These are phyloP conservation scores for Vigna unguiculata DNA, from an alignment of 306 rosid species.

Conservation along the genomic window DNA sequence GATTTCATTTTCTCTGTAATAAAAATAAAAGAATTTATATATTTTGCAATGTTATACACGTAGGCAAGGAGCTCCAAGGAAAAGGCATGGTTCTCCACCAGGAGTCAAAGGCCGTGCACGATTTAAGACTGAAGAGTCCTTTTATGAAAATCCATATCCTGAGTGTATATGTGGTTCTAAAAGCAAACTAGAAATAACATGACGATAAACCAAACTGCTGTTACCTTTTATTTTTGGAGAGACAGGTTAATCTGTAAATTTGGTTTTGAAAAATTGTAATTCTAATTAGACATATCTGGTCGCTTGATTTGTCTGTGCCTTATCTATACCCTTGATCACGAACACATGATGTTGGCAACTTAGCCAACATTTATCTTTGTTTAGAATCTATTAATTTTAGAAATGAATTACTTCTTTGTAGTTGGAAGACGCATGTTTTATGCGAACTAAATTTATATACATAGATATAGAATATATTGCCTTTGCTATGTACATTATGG, in stretches of 20 bases:
- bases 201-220: slow-evolving; percentile 39
- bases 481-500: not conserved
- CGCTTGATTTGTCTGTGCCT: slow-evolving; percentile 5
- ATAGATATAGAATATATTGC: not conserved
- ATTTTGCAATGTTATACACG: slow-evolving; percentile 34
- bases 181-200: slow-evolving; percentile 47
- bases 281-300: slow-evolving; percentile 40
- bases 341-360: slow-evolving; percentile 14
- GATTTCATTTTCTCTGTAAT: slow-evolving; percentile 35
- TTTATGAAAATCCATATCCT: slow-evolving; percentile 88
- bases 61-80: slow-evolving; percentile 94
- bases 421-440: slow-evolving; percentile 8
- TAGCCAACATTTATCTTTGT: slow-evolving; percentile 7
- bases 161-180: slow-evolving; percentile 85
- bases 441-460: not conserved
- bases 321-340: slow-evolving; percentile 14
- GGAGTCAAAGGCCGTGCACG: slow-evolving; percentile 91
- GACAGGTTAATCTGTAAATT: slow-evolving; percentile 28
- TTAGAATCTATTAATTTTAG: not conserved
- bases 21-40: slow-evolving; percentile 28
- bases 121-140: slow-evolving; percentile 83
- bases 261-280: slow-evolving; percentile 24
- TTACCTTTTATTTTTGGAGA: slow-evolving; percentile 34
- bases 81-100: slow-evolving; percentile 64
- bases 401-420: not conserved